Percentiles rank a stretch among this genome's conserved stretches.
Conservation (phyloP, 257 asterid species). For the Osmanthus fragrans region DNA sequence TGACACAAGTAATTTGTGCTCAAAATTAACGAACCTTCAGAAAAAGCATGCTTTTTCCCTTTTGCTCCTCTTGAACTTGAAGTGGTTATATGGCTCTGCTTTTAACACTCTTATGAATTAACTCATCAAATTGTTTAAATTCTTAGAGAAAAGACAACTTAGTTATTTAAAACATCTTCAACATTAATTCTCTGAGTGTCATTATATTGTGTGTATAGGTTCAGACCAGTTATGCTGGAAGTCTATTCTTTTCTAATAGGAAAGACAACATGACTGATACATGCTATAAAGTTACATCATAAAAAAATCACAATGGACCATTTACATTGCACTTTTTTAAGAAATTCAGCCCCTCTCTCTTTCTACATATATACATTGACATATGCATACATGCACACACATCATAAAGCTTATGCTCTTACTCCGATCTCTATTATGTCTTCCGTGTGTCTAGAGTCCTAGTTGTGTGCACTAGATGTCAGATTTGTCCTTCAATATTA, state of each 20-base stretch:
- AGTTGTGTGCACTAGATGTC: not conserved
- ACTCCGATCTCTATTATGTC: not conserved
- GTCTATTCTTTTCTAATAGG: not conserved
- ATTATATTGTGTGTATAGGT: not conserved
- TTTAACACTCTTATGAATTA: not conserved
- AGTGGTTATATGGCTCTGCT: not conserved
- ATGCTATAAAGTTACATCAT: not conserved
- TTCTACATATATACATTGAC: too few relatives aligned
- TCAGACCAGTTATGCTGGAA: too few relatives aligned
- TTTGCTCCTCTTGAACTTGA: not conserved
- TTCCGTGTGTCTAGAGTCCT: not conserved
- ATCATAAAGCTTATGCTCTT: not conserved
- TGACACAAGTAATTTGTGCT: constrained; percentile 40
- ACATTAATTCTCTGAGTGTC: not conserved
- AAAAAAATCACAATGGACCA: not conserved
- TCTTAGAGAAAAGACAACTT: not conserved
- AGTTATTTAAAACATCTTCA: not conserved
- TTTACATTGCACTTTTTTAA: too few relatives aligned
- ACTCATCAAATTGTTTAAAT: not conserved
- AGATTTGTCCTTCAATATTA: too few relatives aligned
- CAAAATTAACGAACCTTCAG: constrained; percentile 6
- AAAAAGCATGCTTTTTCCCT: not conserved
- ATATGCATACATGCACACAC: not conserved
- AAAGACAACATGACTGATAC: not conserved
- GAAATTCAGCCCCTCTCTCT: not conserved